Percentiles rank a stretch among this genome's conserved stretches.
phyloP scores from a whole-genome alignment of 768 basidiomycete genomes.

The Xerocomellus amylosporus region DNA sequence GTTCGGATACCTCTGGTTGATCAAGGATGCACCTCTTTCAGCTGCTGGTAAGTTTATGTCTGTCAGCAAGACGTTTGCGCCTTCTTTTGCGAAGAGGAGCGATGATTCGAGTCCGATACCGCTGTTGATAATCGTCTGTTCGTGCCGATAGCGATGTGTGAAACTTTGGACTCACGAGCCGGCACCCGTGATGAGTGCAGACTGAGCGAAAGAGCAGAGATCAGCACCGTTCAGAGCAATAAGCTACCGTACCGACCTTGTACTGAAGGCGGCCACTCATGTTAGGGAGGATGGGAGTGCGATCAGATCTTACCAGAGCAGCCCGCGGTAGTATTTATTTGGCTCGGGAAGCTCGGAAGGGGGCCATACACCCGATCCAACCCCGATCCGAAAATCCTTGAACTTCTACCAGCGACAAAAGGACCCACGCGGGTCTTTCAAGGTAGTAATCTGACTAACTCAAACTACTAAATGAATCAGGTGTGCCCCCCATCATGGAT shows the following conservation, averaged over 20 bases:
- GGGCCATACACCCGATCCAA: too few relatives aligned
- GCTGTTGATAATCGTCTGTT: constrained; percentile 40
- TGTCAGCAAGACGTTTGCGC: constrained; percentile 84
- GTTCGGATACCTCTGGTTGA: constrained; percentile 65
- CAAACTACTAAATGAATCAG: not conserved
- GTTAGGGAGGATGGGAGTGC: constrained; percentile 1
- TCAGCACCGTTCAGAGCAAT: constrained; percentile 10
- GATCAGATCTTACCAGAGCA: not conserved
- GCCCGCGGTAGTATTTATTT: constrained; percentile 3
- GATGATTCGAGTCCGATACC: constrained; percentile 96
- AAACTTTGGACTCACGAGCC: constrained; percentile 62
- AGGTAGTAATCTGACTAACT: not conserved
- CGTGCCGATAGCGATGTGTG: not conserved
- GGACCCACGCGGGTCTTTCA: not conserved
- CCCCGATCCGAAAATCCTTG: not conserved
- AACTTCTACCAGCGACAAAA: not conserved
- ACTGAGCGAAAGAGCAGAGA: constrained; percentile 28
- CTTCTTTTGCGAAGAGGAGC: constrained; percentile 93
- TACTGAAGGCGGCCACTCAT: constrained; percentile 70
- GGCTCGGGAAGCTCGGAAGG: not conserved
- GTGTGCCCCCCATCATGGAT: not conserved
- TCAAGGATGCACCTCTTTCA: constrained; percentile 60
- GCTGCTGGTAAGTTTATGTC: constrained; percentile 83
- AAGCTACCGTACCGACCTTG: constrained; percentile 43
- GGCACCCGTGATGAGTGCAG: constrained; percentile 82